A percentile compares a stretch with the other conserved stretches of the same genome.
phyloP scores from a whole-genome alignment of 2,329 filamentous ascomycete species.

The Shiraia sp. region DNA sequence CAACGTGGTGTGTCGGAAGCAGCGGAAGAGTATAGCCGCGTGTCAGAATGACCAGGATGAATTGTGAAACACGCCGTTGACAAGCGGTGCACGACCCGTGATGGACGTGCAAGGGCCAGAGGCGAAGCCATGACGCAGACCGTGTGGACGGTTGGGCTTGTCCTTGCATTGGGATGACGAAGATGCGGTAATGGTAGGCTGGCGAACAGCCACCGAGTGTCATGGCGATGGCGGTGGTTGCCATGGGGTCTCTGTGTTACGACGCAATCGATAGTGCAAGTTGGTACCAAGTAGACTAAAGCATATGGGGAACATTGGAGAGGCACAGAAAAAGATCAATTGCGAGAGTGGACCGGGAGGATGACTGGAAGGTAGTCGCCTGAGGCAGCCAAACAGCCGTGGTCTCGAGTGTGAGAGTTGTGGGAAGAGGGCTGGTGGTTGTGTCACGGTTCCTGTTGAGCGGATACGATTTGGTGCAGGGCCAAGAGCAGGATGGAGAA shows the following conservation, averaged over 20 bases:
- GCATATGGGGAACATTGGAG: not conserved
- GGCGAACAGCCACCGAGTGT: no score
- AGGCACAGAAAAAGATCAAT: not conserved
- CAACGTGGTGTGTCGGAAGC: no score
- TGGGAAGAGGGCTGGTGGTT: conserved; percentile 6
- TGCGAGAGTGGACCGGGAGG: not conserved
- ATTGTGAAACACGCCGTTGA: conserved; percentile 31
- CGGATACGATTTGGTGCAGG: no score
- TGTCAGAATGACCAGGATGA: conserved; percentile 19
- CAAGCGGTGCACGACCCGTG: conserved; percentile 19
- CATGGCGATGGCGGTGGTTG: conserved; percentile 3
- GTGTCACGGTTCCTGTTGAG: conserved; percentile 6
- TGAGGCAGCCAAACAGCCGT: conserved; percentile 32
- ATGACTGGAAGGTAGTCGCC: conserved; percentile 13
- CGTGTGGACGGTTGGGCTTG: conserved; percentile 13
- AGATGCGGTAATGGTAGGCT: no score
- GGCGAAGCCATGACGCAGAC: no score
- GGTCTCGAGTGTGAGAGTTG: conserved; percentile 29
- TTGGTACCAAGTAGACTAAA: not conserved
- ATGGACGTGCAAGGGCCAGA: no score
- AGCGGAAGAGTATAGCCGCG: conserved; percentile 12
- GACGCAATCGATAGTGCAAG: not conserved
- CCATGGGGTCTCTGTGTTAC: no score
- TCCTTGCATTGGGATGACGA: conserved; percentile 26
- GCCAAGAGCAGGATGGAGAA: no score